Base-by-base conservation (phyloP, 2,329 filamentous ascomycete genomes). In the Aspergillus pseudoglaucus region DNA sequence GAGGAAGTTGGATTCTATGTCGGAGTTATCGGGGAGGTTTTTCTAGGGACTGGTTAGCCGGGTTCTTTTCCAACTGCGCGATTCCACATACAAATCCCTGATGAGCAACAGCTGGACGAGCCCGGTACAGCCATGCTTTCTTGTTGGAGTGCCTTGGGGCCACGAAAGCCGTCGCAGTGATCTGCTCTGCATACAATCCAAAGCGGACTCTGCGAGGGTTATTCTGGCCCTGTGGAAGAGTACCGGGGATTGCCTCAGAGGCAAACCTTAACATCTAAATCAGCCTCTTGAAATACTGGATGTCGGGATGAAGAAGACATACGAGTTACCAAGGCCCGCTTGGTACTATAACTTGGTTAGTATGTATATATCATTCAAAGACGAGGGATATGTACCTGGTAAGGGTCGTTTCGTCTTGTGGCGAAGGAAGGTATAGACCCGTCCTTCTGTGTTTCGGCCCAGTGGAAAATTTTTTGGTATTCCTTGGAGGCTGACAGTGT, bases 401-500 rank as follows among this genome's bases (percentile, higher is more conserved):
- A 79, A 32, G 75, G 76, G 58, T 79, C 76, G 53, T 78, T 81
- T 63, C 64, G 77, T 61, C 71, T 73, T 51, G 68, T 72, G 3
- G 65, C 70, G 54, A 81, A 82, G 0, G 77, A 79, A 9, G 77
- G 78, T 22, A 81, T 73, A 0, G 68, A 57, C 0, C 74, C 79
- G 58, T 81, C 72, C 57, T 80, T 73, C 54, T 82, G 79, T n/a
- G 78, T 81, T 58, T 80, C 77, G 0, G 78, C 79, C 79, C 79
- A 82, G 58, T 77, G 75, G 50, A 77, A 77, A 55, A 76, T 74
- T 44, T 75, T 73, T 46, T 76, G 73, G 53, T 76, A 77, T 39
- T 77, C 72, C 38, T 61, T 33, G 41, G 63, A 60, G 45, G 63
- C 59, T 2, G 61, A 48, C 7, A 63, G 49, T 2, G 51, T 53